Base-by-base conservation (phyloP, 2,329 filamentous ascomycete species). In the Hypoxylon sp. region DNA sequence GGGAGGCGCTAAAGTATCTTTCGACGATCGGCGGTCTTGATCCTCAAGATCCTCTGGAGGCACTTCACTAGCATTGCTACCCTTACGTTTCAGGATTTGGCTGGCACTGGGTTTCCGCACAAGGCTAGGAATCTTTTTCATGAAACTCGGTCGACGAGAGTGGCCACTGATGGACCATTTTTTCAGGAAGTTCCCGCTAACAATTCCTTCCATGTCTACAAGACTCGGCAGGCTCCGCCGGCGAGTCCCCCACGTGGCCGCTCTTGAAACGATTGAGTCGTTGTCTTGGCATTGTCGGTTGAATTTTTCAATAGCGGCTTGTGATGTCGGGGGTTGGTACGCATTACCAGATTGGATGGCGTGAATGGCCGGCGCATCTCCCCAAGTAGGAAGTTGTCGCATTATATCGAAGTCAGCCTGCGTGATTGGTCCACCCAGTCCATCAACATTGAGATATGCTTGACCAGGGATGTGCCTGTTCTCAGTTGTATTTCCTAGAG, bases 181-280 rank as follows among this genome's bases (percentile, higher is more conserved):
- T 74, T 90, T 92, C 43, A 91, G 78, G 41, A 92, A 83, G 63
- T 85, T 89, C 23, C 89, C 88, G 60, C 85, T 86, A 7, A 82
- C 83, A 46, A 90, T 80, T 17, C 85, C 87, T 38, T 90, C 89
- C 28, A 89, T 79, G 62, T 92, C 89, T 4, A 82, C 69, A 60
- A 85, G 73, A 71, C 85, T 89, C 1, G 90, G 88, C 52, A 91
- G 82, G 76, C 90, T 91, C 63, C 87, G 86, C 45, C 90, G 86
- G 5, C 88, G 85, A 1, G 91, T 93, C 14, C 91, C 91, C 84
- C 91, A 89, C 0, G 91, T 93, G 17, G 90, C 90, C 13, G 89
- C 85, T 67, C 87, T 82, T 1, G 89, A 91, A 9, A 89, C 77
- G 10, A 90, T 81, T 0, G 89, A 90, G 28, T 84, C 85, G 51